A percentile compares a stretch with the other conserved stretches of the same genome.
Evolutionary conservation across 768 basidiomycete genomes (phyloP).

Genomic region (Termitomyces sp.): DNA sequence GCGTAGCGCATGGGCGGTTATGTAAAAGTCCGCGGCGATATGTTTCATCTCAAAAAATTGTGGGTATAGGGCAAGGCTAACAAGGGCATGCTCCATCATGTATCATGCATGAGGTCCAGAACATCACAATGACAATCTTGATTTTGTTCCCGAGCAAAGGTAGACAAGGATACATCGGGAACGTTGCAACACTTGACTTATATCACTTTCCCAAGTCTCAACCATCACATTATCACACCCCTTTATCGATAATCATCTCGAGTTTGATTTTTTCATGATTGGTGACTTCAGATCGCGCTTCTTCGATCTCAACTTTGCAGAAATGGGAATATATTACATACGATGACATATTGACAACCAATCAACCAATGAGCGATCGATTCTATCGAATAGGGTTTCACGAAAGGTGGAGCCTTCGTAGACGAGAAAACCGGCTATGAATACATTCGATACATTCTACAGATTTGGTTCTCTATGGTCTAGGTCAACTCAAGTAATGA

Average conservation of each 20-base stretch:
- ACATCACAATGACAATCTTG: neutral
- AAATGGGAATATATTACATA: neutral
- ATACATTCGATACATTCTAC: neutral
- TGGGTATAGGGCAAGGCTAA: neutral
- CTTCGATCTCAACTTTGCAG: slow-evolving; percentile 5
- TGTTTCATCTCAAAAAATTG: slow-evolving; percentile 1
- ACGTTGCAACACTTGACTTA: neutral
- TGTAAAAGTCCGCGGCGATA: slow-evolving; percentile 3
- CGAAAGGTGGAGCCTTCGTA: neutral
- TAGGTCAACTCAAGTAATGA: neutral
- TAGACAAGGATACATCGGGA: neutral
- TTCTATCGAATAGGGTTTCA: neutral
- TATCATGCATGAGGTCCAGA: slow-evolving; percentile 3
- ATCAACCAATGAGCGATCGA: neutral
- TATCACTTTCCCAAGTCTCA: neutral
- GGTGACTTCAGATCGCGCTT: slow-evolving; percentile 1
- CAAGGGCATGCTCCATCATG: neutral
- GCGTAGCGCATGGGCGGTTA: neutral
- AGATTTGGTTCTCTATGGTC: neutral
- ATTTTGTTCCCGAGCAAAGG: neutral
- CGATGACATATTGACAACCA: neutral
- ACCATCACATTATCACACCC: slow-evolving; percentile 1
- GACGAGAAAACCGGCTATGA: neutral
- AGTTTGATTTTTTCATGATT: neutral
- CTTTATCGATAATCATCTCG: slow-evolving; percentile 14